These are phyloP conservation scores for Globisporangium takayamanum DNA, from an alignment of 352 stramenopile genomes.

Conservation along the genomic window DNA sequence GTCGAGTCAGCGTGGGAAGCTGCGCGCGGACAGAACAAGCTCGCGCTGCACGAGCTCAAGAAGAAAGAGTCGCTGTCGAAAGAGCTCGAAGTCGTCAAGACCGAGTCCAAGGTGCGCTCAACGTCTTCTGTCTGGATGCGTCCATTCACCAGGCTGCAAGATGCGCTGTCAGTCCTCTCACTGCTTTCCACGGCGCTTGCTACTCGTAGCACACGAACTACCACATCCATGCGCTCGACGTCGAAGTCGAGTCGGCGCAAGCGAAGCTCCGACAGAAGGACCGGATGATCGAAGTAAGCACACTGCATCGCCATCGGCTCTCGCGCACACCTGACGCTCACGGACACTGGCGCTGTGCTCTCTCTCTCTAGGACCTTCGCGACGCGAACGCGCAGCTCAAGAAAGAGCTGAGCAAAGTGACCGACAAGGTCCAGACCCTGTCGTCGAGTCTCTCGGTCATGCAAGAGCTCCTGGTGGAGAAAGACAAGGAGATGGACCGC, in stretches of 20 bases:
- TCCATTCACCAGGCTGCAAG: too few species aligned
- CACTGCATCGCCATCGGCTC: neutral
- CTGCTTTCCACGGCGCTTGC: neutral
- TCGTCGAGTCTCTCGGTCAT: constrained; percentile 38
- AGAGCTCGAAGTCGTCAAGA: constrained; percentile 58
- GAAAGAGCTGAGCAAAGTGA: constrained; percentile 55
- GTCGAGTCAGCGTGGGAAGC: constrained; percentile 76
- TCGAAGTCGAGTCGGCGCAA: constrained; percentile 70
- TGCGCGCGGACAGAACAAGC: constrained; percentile 73
- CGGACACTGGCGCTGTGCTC: neutral
- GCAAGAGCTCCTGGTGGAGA: constrained; percentile 47
- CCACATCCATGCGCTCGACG: constrained; percentile 65
- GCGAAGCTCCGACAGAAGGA: constrained; percentile 72
- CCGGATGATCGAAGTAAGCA: constrained; percentile 40
- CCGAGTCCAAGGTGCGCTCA: constrained; percentile 43
- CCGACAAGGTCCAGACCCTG: constrained; percentile 40
- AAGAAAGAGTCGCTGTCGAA: constrained; percentile 70
- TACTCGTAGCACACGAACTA: constrained; percentile 45
- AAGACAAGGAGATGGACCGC: constrained; percentile 50
- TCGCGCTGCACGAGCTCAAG: constrained; percentile 69
- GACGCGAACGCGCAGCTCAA: constrained; percentile 54
- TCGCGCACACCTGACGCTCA: too few species aligned
- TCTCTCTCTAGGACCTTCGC: constrained; percentile 33
- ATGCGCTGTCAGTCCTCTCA: neutral
- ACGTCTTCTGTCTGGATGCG: neutral